Base-by-base conservation (phyloP, 2,329 filamentous ascomycete genomes). In the Polytolypa hystricis region DNA sequence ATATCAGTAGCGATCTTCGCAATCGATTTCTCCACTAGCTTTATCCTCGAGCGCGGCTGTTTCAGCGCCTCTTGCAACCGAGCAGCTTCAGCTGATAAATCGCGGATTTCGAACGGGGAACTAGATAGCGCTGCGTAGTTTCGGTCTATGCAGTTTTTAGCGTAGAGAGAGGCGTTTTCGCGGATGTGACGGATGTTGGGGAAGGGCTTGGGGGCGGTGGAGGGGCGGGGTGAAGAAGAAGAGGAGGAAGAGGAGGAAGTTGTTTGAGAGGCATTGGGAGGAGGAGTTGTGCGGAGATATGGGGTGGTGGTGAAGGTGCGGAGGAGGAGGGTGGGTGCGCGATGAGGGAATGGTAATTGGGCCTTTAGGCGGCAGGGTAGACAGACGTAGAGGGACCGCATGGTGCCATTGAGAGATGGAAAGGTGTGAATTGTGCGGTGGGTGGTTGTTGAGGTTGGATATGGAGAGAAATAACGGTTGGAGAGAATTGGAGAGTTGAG, bases 171-270 rank as follows among this genome's bases (percentile, higher is more conserved):
- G 11, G 82, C 76, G 60, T 93, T 83, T 53, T 85, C 74, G 40
- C 87, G 86, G 57, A 98, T 94, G 63, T 91, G 81, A 58, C 84
- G 89, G 55, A 93, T 72, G 64, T 95, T 82, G 47, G 93, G 72
- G 31, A 73, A 73, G 17, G 84, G 76, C 56, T 84, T 89, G 8
- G 85, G 86, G 10, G 84, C 86, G 35, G 73, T 79, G 2, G 81
- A 69, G 4, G 82, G 81, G 34, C 44, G 44, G n/a, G 43, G 46
- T 11, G n/a, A 30, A 31, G 17, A 33, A 26, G 18, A 19, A 28
- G 21, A 30, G 16, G 18, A 36, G 16, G 15, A 39, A 12, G 11
- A 29, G 11, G n/a, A n/a, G 33, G 14, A 29, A 15, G 9, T 17
- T 31, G 21, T 26, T n/a, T n/a, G n/a, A n/a, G n/a, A n/a, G n/a